These are phyloP conservation scores for Fusarium papillatum DNA, from an alignment of 2,329 filamentous ascomycete species.

Conservation along the genomic window DNA sequence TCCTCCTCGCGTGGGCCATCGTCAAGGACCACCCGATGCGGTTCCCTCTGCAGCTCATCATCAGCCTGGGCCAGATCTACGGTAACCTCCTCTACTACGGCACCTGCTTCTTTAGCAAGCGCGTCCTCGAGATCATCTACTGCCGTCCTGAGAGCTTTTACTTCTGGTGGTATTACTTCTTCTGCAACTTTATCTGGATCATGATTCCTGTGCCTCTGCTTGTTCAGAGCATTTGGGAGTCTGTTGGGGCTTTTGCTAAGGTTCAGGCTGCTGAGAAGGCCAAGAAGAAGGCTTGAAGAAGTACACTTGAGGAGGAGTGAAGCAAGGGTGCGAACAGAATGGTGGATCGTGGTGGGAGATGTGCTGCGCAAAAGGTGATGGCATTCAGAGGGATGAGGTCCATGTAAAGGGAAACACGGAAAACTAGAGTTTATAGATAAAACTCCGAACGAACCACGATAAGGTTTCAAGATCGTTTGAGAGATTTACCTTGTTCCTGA, in stretches of 20 bases:
- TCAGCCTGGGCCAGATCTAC: conserved; percentile 64
- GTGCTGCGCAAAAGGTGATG: neutral
- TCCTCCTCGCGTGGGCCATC: conserved; percentile 60
- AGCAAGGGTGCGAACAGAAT: neutral
- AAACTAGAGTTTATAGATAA: neutral
- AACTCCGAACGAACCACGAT: neutral
- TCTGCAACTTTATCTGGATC: conserved; percentile 68
- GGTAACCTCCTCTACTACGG: conserved; percentile 66
- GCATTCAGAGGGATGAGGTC: neutral
- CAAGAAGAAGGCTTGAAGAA: conserved; percentile 41
- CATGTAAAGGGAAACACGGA: neutral
- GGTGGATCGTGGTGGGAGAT: neutral
- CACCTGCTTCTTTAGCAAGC: conserved; percentile 59
- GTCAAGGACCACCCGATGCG: conserved; percentile 59
- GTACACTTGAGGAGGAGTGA: neutral
- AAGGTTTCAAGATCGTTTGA: neutral
- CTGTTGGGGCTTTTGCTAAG: conserved; percentile 43
- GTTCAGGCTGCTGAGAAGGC: conserved; percentile 39
- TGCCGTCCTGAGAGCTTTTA: conserved; percentile 65
- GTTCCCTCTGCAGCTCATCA: conserved; percentile 61
- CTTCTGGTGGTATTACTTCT: conserved; percentile 66
- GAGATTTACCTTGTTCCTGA: neutral
- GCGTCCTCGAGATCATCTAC: conserved; percentile 55
- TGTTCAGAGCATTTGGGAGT: conserved; percentile 43
- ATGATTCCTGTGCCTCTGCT: conserved; percentile 58